A percentile compares a stretch with the other conserved stretches of the same genome.
Evolutionary conservation across 306 rosid species (phyloP).

Genomic region (Sphenostylis stenocarpa): DNA sequence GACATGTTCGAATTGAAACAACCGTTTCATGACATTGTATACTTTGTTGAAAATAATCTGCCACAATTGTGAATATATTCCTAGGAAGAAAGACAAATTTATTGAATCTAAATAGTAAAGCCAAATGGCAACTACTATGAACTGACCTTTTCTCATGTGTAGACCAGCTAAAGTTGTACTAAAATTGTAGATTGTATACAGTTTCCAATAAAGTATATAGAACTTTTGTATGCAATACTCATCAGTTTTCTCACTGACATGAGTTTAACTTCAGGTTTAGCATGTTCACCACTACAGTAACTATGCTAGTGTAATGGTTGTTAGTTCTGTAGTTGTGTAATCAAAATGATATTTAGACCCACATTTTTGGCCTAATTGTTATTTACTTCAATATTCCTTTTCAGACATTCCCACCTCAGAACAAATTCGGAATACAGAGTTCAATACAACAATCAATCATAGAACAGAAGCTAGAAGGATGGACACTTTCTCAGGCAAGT

Average conservation of each 20-base stretch:
- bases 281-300: neutral
- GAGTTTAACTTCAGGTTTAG: neutral
- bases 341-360: neutral
- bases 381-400: constrained; percentile 4
- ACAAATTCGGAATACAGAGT: constrained; percentile 51
- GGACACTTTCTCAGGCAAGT: constrained; percentile 50
- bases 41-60: neutral
- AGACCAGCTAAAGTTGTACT: neutral
- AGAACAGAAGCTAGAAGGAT: constrained; percentile 63
- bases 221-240: neutral
- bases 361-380: neutral
- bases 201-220: neutral
- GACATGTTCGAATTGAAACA: neutral
- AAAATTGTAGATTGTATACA: neutral
- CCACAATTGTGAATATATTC: neutral
- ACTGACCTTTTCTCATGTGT: neutral
- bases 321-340: neutral
- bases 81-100: neutral
- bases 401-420: constrained; percentile 60
- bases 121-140: neutral
- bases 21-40: neutral
- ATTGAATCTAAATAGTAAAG: neutral
- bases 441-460: constrained; percentile 45
- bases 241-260: neutral
- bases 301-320: neutral